A percentile compares a stretch with the other conserved stretches of the same genome.
Evolutionary conservation across 2,329 filamentous ascomycete genomes (phyloP).

Genomic region (Helminthosporium solani): DNA sequence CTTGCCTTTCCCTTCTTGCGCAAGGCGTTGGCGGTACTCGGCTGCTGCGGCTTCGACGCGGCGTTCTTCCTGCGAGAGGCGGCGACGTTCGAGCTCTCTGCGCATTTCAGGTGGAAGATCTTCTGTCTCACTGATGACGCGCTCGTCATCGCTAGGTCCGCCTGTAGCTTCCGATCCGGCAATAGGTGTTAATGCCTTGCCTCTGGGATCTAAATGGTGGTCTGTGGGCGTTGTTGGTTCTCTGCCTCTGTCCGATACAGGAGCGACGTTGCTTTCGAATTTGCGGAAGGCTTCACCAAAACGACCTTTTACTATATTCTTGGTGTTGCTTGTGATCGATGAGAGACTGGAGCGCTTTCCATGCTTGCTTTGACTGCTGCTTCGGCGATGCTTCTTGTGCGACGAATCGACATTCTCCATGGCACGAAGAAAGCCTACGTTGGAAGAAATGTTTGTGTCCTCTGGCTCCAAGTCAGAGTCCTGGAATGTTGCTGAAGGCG

Average conservation of each 20-base stretch:
- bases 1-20: conserved; percentile 57
- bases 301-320: conserved; percentile 79
- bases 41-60: conserved; percentile 85
- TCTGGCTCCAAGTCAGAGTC: conserved; percentile 50
- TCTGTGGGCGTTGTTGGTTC: conserved; percentile 30
- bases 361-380: conserved; percentile 60
- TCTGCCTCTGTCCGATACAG: conserved; percentile 27
- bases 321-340: conserved; percentile 69
- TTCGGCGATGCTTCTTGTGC: conserved; percentile 58
- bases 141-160: conserved; percentile 66
- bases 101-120: conserved; percentile 83
- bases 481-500: conserved; percentile 32
- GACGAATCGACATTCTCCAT: conserved; percentile 64
- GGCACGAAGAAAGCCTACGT: conserved; percentile 78
- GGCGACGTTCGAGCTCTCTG: conserved; percentile 80
- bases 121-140: conserved; percentile 64
- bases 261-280: conserved; percentile 66
- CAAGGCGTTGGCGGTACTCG: conserved; percentile 77
- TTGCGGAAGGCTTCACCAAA: conserved; percentile 93
- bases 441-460: conserved; percentile 70
- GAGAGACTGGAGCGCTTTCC: conserved; percentile 72
- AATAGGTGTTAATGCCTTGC: conserved; percentile 60
- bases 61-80: conserved; percentile 82
- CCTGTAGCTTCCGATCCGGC: conserved; percentile 74
- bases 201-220: conserved; percentile 20